Evolutionary conservation across 2,329 filamentous ascomycete species (phyloP), one percentile per base, ranked within the genome.

Genomic region (Tolypocladium tundrense): DNA sequence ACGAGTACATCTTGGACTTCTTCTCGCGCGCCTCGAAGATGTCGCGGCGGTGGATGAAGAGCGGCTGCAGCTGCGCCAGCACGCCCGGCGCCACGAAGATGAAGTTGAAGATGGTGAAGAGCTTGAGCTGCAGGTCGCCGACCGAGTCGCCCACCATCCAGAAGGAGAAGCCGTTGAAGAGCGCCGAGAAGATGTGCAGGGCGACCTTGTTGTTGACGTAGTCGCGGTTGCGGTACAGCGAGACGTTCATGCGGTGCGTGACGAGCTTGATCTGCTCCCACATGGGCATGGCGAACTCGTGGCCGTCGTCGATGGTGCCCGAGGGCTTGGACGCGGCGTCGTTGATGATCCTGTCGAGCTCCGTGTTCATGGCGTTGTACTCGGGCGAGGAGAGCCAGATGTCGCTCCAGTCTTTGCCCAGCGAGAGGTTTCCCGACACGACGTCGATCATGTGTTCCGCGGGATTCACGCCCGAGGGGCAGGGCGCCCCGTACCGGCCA

Each of bases 361-460:
- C 84, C 11, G 77, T 69, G 19, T 81, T 72, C 42, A 88, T 72
- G 4, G 75, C 70, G 0, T 75, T 72, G 61, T 84, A 79, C 65
- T 89, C 79, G 1, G 81, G 75, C 0, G 84, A 90, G n/a, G 77
- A 77, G 21, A 79, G 74, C 88, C 88, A 91, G 61, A 89, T 80
- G 42, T 88, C 77, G 66, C 85, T 86, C 86, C 85, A 90, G 67
- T 89, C 80, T 50, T 62, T 76, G 64, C 64, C 71, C 56, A 72
- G 75, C 0, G 76, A 78, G 1, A 79, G 65, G 41, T 71, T 68
- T 0, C 81, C 81, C 1, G 81, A 80, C 16, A 80, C 77, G 21
- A 80, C 77, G 54, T 82, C 78, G 56, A 91, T 82, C 84, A 91
- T 90, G 75, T 86, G 88, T 68, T 91, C 88, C 0, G 88, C 88